Base-by-base conservation (phyloP, 2,329 filamentous ascomycete species). In the Aureobasidium sp. region DNA sequence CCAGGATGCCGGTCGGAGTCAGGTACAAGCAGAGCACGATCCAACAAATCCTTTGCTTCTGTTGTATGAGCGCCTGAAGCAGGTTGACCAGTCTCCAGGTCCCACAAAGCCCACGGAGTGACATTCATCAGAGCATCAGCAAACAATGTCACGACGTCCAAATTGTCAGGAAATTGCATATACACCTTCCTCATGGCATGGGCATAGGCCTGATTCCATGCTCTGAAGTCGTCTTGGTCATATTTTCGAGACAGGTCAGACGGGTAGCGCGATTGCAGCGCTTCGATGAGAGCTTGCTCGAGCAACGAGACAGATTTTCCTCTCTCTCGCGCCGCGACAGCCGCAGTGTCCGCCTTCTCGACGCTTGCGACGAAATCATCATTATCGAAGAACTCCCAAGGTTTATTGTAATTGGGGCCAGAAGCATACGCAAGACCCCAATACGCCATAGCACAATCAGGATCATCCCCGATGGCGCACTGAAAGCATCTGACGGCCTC, bases 371-470 rank as follows among this genome's bases (percentile, higher is more conserved):
- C 72, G 5, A 87, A 75, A 66, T 91, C 88, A 0, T 78, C 73
- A 0, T 79, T 73, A 60, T 88, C 87, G 66, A 91, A 90, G 27
- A 84, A 79, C 31, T 84, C 81, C 89, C 89, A 91, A 0, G 88
- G 85, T 69, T 91, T 90, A 75, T 92, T 90, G 72, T 89, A 87
- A 69, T 93, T 91, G 3, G 89, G 89, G 0, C 89, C 89, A 0
- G 89, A 75, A 1, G 86, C 79, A 70, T 88, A 91, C 0, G 89
- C 85, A 5, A 88, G 74, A 0, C 87, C 87, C 87, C 87, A 90
- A 68, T 87, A 82, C 3, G 84, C 86, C 77, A 89, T 84, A 34
- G 81, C 79, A 62, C 83, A 88, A 2, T 71, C 65, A 0, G 74
- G 64, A 64, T 90, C 87, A 51, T 76, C 70, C 1, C 72, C 70